Percentiles rank a stretch among this genome's conserved stretches.
Conservation (phyloP, 129 eudicot genomes). For the Saposhnikovia divaricata region DNA sequence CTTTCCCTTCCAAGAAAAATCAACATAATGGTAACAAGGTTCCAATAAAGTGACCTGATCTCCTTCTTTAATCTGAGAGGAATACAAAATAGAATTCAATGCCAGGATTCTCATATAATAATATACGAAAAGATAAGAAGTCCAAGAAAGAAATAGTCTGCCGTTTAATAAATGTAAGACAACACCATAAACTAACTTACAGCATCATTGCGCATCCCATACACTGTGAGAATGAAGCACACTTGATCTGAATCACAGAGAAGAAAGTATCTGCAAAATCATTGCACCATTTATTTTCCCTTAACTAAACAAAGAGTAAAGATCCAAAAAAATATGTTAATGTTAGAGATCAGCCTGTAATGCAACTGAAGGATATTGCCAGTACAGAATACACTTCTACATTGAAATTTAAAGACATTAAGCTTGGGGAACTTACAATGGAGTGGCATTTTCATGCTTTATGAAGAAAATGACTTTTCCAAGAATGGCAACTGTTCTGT, state of each 20-base stretch:
- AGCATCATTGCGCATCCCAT: constrained; percentile 55
- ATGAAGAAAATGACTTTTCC: constrained; percentile 67
- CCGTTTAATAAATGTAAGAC: not conserved
- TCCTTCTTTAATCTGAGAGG: constrained; percentile 71
- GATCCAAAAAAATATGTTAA: not conserved
- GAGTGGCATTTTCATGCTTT: constrained; percentile 61
- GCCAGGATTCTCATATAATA: no score
- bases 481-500: constrained; percentile 54
- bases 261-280: constrained; percentile 66
- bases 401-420: not conserved
- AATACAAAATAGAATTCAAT: not conserved
- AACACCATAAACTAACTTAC: constrained; percentile 27
- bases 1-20: constrained; percentile 81
- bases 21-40: constrained; percentile 49
- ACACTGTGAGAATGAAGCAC: constrained; percentile 69
- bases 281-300: not conserved
- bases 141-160: not conserved
- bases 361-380: not conserved
- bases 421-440: constrained; percentile 49
- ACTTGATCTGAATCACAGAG: constrained; percentile 67
- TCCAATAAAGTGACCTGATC: constrained; percentile 73
- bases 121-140: not conserved
- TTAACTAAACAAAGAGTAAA: not conserved
- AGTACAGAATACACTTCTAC: not conserved
- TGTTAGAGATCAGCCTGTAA: not conserved